Conservation (phyloP, 306 rosid species). For the Cucumis melo region DNA sequence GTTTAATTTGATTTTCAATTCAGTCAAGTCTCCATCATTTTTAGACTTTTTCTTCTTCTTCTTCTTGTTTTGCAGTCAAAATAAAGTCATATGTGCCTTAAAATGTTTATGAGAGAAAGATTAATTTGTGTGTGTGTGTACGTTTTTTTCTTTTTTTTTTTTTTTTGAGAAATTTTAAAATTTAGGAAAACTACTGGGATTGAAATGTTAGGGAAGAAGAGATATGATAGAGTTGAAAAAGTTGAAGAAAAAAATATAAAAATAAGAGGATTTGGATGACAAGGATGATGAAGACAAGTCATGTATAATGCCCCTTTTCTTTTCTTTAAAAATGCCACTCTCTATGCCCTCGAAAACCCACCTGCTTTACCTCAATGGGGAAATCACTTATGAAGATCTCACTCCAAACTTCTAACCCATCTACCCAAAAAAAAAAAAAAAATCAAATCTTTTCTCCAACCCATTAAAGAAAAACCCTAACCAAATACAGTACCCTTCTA, state of each 20-base stretch:
- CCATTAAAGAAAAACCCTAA: not conserved
- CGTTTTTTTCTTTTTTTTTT: no score
- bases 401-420: not conserved
- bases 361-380: conserved; percentile 10
- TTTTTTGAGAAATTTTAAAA: not conserved
- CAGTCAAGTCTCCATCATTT: conserved; percentile 65
- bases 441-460: no score
- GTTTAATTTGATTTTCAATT: conserved; percentile 11
- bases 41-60: conserved; percentile 23
- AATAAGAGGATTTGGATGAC: conserved; percentile 10
- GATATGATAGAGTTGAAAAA: not conserved
- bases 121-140: not conserved
- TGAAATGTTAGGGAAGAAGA: not conserved
- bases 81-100: conserved; percentile 44
- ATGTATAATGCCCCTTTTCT: conserved; percentile 15
- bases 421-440: no score
- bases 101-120: conserved; percentile 11
- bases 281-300: conserved; percentile 52
- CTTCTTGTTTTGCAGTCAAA: conserved; percentile 55
- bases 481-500: not conserved
- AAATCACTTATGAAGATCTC: not conserved
- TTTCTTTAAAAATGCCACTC: conserved; percentile 21
- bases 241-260: not conserved
- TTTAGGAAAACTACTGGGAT: not conserved
- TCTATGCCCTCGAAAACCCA: conserved; percentile 10